A percentile compares a stretch with the other conserved stretches of the same genome.
Conservation (phyloP, 208 protist genomes). For the Paratrypanosoma confusum region DNA sequence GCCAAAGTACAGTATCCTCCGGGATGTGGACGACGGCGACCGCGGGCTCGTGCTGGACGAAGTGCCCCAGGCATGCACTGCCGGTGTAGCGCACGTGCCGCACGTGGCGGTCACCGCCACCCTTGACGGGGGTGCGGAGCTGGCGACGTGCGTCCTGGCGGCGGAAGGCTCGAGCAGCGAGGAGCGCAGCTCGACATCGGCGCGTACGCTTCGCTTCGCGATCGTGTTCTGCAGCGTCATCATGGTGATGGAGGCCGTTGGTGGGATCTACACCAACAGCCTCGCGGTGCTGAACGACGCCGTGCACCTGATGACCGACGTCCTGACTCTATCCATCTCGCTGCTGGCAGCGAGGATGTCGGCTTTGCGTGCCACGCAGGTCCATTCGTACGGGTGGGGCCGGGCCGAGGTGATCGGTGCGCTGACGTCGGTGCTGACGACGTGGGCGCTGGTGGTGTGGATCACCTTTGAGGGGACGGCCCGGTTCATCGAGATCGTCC, state of each 20-base stretch:
- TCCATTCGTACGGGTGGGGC: conserved; percentile 85
- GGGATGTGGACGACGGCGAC: no score
- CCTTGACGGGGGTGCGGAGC: no score
- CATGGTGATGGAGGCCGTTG: conserved; percentile 77
- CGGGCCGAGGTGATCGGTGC: conserved; percentile 87
- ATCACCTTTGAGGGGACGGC: conserved; percentile 70
- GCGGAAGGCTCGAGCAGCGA: no score
- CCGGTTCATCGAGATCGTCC: conserved; percentile 43
- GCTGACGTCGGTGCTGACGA: conserved; percentile 80
- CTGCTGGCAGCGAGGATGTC: conserved; percentile 47
- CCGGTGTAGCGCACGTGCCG: no score
- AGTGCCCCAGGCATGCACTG: no score
- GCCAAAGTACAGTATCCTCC: no score
- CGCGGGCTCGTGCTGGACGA: no score
- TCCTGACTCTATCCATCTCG: conserved; percentile 77
- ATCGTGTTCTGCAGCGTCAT: conserved; percentile 72
- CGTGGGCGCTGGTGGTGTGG: conserved; percentile 76
- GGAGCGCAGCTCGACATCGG: no score
- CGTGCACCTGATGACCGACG: conserved; percentile 81
- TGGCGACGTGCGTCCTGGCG: neutral
- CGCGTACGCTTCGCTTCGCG: conserved; percentile 20
- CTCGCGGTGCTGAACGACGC: conserved; percentile 87
- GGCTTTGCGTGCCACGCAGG: conserved; percentile 30
- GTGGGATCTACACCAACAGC: conserved; percentile 70
- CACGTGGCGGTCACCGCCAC: no score